Percentiles rank a stretch among this genome's conserved stretches.
Conservation (phyloP, 2,329 filamentous ascomycete species). For the Clonostachys solani region DNA sequence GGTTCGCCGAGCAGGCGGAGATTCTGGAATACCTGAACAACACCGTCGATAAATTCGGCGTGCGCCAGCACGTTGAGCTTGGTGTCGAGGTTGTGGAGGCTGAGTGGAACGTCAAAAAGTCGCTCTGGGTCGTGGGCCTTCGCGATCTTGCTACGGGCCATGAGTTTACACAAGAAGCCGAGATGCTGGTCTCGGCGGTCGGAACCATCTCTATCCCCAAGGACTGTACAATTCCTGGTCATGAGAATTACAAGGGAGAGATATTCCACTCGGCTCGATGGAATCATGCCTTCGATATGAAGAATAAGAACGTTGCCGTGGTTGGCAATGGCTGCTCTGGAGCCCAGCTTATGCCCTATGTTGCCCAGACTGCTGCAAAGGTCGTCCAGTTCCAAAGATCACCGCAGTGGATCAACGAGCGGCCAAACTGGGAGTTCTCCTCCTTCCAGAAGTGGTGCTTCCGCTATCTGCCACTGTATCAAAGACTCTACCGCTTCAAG, state of each 20-base stretch:
- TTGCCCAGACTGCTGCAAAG: neutral
- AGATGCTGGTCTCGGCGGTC: neutral
- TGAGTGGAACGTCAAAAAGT: neutral
- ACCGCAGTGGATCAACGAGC: slow-evolving; percentile 8
- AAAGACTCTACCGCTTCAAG: slow-evolving; percentile 10
- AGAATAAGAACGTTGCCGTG: neutral
- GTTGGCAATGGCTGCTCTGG: neutral
- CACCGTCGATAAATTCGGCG: neutral
- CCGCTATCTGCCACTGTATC: slow-evolving; percentile 13
- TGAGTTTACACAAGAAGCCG: neutral
- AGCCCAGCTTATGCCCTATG: neutral
- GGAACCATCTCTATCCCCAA: neutral
- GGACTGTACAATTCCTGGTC: neutral
- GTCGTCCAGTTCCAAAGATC: neutral
- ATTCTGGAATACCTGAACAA: neutral
- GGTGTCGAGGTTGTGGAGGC: neutral
- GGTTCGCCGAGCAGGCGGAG: neutral
- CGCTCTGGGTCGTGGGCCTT: neutral
- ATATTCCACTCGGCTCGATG: neutral
- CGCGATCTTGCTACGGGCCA: neutral
- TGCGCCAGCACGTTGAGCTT: neutral
- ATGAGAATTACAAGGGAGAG: neutral
- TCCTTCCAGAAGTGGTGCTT: slow-evolving; percentile 12
- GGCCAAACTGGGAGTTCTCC: slow-evolving; percentile 13
- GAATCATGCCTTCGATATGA: neutral